Percentiles rank a stretch among this genome's conserved stretches.
Conservation (phyloP, 73 alveolate species). For the Paramecium pentaurelia region DNA sequence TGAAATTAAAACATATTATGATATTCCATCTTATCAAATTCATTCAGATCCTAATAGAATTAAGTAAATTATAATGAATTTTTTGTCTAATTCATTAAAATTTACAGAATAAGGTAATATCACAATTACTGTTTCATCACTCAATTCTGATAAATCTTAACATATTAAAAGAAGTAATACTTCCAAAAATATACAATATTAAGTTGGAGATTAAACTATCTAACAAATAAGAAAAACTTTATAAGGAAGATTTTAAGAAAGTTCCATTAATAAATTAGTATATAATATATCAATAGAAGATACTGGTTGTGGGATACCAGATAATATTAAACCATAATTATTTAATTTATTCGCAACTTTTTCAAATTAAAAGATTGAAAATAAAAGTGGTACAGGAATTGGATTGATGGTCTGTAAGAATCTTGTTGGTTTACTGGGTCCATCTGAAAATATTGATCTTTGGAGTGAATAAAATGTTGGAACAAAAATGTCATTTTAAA, state of each 20-base stretch:
- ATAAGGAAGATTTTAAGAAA: background rate
- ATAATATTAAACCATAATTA: slow-evolving; percentile 6
- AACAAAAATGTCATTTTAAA: slow-evolving; percentile 11
- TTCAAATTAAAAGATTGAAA: background rate
- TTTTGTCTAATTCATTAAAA: slow-evolving; percentile 46
- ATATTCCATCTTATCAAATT: background rate
- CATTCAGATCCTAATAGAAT: slow-evolving; percentile 54
- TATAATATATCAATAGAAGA: slow-evolving; percentile 15
- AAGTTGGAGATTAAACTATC: background rate
- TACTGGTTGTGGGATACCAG: slow-evolving; percentile 60
- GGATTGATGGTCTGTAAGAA: slow-evolving; percentile 60
- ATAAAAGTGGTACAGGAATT: slow-evolving; percentile 57
- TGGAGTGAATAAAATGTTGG: slow-evolving; percentile 31
- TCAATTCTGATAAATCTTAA: background rate
- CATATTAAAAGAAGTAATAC: background rate
- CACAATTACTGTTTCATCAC: background rate
- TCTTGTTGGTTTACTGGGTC: slow-evolving; percentile 44
- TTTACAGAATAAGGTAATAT: slow-evolving; percentile 48
- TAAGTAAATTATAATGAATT: slow-evolving; percentile 41
- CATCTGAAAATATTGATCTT: background rate
- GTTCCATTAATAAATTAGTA: background rate
- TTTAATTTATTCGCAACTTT: slow-evolving; percentile 55
- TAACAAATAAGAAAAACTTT: background rate
- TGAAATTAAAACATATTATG: background rate
- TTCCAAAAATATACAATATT: background rate